Base-by-base conservation (phyloP, 2,329 filamentous ascomycete genomes). In the Gliomastix tumulicola region DNA sequence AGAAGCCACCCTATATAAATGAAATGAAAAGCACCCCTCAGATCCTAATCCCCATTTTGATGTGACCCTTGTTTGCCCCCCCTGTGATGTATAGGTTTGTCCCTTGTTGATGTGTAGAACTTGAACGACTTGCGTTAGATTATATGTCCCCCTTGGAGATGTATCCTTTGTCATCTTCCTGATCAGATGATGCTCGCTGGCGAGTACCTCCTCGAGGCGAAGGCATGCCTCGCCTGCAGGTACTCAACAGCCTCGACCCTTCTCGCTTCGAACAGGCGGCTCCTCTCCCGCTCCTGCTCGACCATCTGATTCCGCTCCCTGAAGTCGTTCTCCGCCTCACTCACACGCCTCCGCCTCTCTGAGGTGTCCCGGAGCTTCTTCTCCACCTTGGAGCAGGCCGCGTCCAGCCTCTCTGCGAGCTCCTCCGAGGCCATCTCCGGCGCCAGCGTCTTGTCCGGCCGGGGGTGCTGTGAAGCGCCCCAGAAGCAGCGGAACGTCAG, bases 401-500 rank as follows among this genome's bases (percentile, higher is more conserved):
- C 55, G 46, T 79, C 74, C 5, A 79, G 62, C 36, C 56, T 63
- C 21, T 56, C 54, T 4, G 71, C 69, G 4, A 63, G 43, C 0
- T 51, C 36, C 3, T 62, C 49, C 13, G 63, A 39, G 3, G 68
- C 66, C 7, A 69, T 37, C 36, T 57, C 44, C 7, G 61, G 47
- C 2, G 36, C 33, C 22, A 44, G 22, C 25, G 6, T 15, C 23
- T 38, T 34, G 20, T 47, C 54, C 45, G 34, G 53, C 12, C 71
- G 63, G 3, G 57, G 44, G 31, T 48, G 51, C 6, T 71, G 63
- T 6, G 76, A 77, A 12, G 68, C 73, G 36, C 74, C 74, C 68
- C 74, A 79, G 37, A 58, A 63, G 54, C 74, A 79, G 28, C 62
- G 63, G 47, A 79, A 78, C 9, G 54, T 49, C 9, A 79, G 55